These are phyloP conservation scores for Fragaria iinumae DNA, from an alignment of 306 rosid genomes.

Conservation along the genomic window DNA sequence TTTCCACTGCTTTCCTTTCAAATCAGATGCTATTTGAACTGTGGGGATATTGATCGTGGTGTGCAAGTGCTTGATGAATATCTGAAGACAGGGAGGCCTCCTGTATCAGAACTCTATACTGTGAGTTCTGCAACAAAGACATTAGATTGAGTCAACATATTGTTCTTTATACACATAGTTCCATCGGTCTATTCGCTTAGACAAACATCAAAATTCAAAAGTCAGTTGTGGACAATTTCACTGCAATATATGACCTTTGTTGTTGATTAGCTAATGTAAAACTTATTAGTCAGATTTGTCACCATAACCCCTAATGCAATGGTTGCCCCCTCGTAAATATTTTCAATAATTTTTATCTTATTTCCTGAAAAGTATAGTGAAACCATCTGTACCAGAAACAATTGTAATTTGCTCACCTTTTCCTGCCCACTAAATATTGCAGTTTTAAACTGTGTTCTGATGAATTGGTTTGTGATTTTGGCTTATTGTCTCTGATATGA, in stretches of 20 bases:
- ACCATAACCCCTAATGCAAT: background rate
- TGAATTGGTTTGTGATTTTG: background rate
- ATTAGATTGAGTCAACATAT: conserved; percentile 3
- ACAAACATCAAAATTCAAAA: background rate
- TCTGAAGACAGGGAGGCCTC: conserved; percentile 37
- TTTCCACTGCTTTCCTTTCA: conserved; percentile 27
- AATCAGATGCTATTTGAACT: conserved; percentile 71
- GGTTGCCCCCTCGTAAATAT: background rate
- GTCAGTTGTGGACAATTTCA: background rate
- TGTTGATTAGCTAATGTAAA: background rate
- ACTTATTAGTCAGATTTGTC: background rate
- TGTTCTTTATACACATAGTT: background rate
- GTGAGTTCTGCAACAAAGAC: conserved; percentile 46
- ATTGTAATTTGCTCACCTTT: background rate
- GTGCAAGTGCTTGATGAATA: conserved; percentile 53
- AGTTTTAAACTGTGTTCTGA: background rate
- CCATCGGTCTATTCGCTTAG: background rate
- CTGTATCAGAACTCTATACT: conserved; percentile 49
- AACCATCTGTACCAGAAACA: background rate
- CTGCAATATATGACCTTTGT: background rate
- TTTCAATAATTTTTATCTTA: background rate
- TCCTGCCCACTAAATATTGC: background rate
- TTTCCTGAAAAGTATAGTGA: background rate
- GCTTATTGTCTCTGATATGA: background rate
- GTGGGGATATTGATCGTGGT: conserved; percentile 77